Evolutionary conservation across 257 asterid genomes (phyloP).

Genomic region (Plantago major): DNA sequence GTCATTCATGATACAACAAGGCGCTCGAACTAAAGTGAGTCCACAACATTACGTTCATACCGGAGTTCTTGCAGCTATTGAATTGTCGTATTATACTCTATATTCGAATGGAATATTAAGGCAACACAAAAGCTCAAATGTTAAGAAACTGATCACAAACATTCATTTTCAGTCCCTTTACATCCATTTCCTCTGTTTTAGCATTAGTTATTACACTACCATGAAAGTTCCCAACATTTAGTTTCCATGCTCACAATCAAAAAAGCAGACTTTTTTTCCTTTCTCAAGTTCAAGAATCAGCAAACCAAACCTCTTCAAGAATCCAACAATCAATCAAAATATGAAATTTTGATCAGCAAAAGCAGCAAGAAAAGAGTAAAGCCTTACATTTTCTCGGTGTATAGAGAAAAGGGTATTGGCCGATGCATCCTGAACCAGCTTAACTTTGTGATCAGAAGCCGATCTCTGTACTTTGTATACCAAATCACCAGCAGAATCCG

Average conservation of each 20-base stretch:
- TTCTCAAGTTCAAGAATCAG: neutral
- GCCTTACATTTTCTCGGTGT: slow-evolving; percentile 46
- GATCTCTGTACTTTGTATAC: slow-evolving; percentile 47
- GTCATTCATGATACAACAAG: neutral
- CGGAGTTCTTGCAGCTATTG: no score
- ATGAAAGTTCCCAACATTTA: no score
- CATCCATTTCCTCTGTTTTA: neutral
- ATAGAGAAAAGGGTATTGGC: slow-evolving; percentile 50
- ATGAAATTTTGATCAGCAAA: neutral
- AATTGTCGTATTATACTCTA: neutral
- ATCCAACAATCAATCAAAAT: neutral
- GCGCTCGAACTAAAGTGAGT: neutral
- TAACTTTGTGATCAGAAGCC: slow-evolving; percentile 16
- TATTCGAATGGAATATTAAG: neutral
- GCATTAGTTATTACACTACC: neutral
- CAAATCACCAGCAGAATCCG: slow-evolving; percentile 59
- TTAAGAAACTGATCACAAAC: neutral
- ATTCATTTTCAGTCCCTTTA: no score
- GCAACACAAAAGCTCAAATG: neutral
- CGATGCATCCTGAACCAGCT: slow-evolving; percentile 51
- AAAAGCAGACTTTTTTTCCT: neutral
- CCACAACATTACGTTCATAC: no score
- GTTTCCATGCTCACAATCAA: no score
- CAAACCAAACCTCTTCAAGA: neutral
- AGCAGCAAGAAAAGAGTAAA: slow-evolving; percentile 1